Evolutionary conservation across 768 basidiomycete species (phyloP), one percentile per base, ranked within the genome.

Genomic region (Pleurotus djamor): DNA sequence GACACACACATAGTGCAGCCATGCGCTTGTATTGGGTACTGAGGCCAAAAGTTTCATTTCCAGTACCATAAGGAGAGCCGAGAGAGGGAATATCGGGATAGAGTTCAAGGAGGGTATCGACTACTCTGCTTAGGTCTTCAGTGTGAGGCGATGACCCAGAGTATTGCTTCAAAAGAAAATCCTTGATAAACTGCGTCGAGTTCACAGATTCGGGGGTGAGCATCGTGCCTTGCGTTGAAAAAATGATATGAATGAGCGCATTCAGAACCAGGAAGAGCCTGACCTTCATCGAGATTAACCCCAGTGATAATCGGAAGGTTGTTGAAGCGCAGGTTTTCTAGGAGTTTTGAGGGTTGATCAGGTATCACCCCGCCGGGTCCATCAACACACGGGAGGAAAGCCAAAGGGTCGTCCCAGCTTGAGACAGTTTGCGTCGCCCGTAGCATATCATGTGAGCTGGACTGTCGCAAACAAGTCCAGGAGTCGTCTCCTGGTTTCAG

Each of bases 1-100:
- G 21, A 28, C 1, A 28, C 21, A 8, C 2, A 64, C 65, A 57
- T 6, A 73, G 60, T 6, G 69, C 63, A 0, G 71, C 60, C n/a
- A 61, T 68, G 4, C 74, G 67, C 59, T 76, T 74, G 63, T 66
- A 75, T 35, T 68, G 65, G n/a, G 59, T 38, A 5, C 65, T 61
- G 9, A 76, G 61, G 0, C 79, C 79, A 59, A 80, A 81, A 0
- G 78, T 76, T 14, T 78, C 63, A 59, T 74, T 72, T 5, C 80
- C 79, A 2, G 80, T 82, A 12, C 69, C 70, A 61, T 73, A 83
- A 0, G 81, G 81, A 0, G 77, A 76, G 3, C 81, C 81, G 37
- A 71, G 60, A 9, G 76, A 66, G 17, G 80, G 75, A 38, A 69
- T 65, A 57, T 78, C 67, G 0, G 79, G 79, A 62, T 82, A 82